Conservation (phyloP, 2,329 filamentous ascomycete genomes). For the Cladosporium sp. region DNA sequence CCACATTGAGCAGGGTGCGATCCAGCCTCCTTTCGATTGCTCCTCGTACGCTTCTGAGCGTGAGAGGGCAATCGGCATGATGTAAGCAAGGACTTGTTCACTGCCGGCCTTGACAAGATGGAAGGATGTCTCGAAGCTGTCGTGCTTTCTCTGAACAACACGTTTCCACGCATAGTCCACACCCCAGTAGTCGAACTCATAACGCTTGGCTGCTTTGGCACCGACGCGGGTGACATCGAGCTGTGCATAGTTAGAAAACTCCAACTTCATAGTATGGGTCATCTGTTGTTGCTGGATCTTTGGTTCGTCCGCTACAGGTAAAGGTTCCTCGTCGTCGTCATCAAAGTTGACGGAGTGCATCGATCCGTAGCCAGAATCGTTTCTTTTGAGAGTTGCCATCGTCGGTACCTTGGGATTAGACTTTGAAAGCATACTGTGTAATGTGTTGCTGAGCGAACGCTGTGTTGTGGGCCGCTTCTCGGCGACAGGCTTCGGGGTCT, state of each 20-base stretch:
- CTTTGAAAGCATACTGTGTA: conserved; percentile 54
- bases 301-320: conserved; percentile 30
- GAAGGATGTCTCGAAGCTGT: conserved; percentile 56
- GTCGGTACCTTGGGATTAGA: conserved; percentile 47
- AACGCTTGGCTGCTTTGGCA: conserved; percentile 64
- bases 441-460: conserved; percentile 57
- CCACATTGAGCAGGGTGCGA: conserved; percentile 87
- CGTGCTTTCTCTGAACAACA: conserved; percentile 63
- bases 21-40: conserved; percentile 75
- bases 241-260: conserved; percentile 96
- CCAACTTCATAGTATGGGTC: conserved; percentile 71
- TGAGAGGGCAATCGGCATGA: conserved; percentile 74
- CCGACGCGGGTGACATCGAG: conserved; percentile 73
- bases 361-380: conserved; percentile 58
- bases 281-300: conserved; percentile 38
- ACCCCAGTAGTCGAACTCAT: conserved; percentile 94
- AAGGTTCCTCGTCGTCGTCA: conserved; percentile 24
- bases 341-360: conserved; percentile 38
- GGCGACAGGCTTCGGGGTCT: conserved; percentile 55
- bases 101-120: conserved; percentile 9
- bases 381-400: conserved; percentile 45
- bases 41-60: conserved; percentile 68
- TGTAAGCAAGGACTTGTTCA: conserved; percentile 69
- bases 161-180: conserved; percentile 80
- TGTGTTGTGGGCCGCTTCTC: conserved; percentile 48